These are phyloP conservation scores for Planoprotostelium fungivorum DNA, from an alignment of 78 protist species.

Conservation along the genomic window DNA sequence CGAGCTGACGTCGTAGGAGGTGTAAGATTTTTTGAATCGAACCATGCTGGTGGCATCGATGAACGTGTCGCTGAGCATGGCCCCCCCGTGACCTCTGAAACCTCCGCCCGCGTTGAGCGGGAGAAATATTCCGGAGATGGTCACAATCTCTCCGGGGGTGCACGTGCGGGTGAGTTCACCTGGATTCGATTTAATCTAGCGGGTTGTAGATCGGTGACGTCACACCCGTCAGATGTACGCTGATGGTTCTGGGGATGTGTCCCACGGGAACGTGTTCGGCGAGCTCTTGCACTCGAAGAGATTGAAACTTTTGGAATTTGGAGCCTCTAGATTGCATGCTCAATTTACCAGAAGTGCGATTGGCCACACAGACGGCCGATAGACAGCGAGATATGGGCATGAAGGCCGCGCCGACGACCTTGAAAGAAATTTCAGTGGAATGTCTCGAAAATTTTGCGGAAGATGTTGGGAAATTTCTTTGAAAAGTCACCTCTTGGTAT, in stretches of 20 bases:
- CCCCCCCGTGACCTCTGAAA: constrained; percentile 65
- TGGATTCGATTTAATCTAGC: not conserved
- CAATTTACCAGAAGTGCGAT: constrained; percentile 44
- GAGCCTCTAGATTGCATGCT: constrained; percentile 92
- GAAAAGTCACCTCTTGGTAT: constrained; percentile 94
- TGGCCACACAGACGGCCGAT: constrained; percentile 32
- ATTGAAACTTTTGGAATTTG: constrained; percentile 93
- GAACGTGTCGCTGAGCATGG: constrained; percentile 85
- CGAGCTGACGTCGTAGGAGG: not conserved
- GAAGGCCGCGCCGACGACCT: constrained; percentile 16
- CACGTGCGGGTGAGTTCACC: constrained; percentile 87
- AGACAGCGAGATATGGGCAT: constrained; percentile 58
- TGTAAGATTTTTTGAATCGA: constrained; percentile 71
- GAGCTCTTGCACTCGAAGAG: constrained; percentile 94
- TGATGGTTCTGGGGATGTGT: constrained; percentile 94
- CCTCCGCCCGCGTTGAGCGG: constrained; percentile 46
- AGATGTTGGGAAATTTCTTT: too few relatives aligned
- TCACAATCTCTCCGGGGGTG: constrained; percentile 90
- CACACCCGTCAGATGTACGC: constrained; percentile 41
- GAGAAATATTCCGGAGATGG: constrained; percentile 68
- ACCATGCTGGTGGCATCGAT: constrained; percentile 70
- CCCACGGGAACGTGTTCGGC: constrained; percentile 96
- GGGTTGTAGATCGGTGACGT: not conserved
- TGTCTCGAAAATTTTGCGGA: constrained; percentile 35
- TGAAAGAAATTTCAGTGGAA: constrained; percentile 40